A percentile compares a stretch with the other conserved stretches of the same genome.
These are phyloP conservation scores for Daldinia vernicosa DNA, from an alignment of 495 filamentous ascomycete genomes.

Conservation along the genomic window DNA sequence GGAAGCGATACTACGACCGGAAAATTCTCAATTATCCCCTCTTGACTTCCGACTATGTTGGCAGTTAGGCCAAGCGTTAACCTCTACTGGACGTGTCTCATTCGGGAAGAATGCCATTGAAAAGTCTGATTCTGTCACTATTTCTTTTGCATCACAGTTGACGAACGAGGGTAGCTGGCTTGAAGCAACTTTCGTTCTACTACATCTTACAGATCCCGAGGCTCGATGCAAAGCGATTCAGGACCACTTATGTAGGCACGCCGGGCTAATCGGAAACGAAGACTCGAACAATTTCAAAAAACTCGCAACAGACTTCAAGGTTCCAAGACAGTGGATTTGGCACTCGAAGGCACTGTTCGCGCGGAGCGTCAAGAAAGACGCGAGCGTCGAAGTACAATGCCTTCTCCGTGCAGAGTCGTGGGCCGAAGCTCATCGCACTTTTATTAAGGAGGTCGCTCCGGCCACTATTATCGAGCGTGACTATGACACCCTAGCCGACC, in stretches of 20 bases:
- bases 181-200: conserved; percentile 74
- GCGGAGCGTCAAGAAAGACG: conserved; percentile 69
- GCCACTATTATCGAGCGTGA: conserved; percentile 80
- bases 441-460: conserved; percentile 80
- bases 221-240: conserved; percentile 73
- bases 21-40: conserved; percentile 70
- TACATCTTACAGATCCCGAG: conserved; percentile 73
- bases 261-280: conserved; percentile 60
- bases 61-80: conserved; percentile 72
- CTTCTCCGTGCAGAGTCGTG: conserved; percentile 79
- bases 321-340: conserved; percentile 83
- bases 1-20: conserved; percentile 64
- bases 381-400: conserved; percentile 72
- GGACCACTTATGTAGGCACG: conserved; percentile 73
- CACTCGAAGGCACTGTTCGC: conserved; percentile 86
- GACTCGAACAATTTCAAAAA: conserved; percentile 65
- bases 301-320: conserved; percentile 66
- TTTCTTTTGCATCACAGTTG: conserved; percentile 77
- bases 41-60: conserved; percentile 80
- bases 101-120: conserved; percentile 56
- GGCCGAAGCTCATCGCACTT: conserved; percentile 83
- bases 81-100: conserved; percentile 55
- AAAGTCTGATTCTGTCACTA: conserved; percentile 70
- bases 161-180: conserved; percentile 72
- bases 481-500: conserved; percentile 66